Evolutionary conservation across 331 rosid species (phyloP).

Genomic region (Phaseolus coccineus): DNA sequence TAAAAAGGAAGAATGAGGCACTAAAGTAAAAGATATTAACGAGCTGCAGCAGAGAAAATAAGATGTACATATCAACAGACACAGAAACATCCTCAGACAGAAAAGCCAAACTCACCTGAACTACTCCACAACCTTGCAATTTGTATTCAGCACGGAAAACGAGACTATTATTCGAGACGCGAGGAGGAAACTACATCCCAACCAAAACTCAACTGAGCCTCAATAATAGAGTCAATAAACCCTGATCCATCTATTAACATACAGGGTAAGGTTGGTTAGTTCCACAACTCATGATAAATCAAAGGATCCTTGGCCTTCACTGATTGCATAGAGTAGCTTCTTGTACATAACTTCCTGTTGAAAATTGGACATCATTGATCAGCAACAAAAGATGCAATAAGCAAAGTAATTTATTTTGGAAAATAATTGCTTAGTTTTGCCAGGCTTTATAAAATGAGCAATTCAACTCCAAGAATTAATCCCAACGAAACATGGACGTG

Average conservation of each 20-base stretch:
- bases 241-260: constrained; percentile 49
- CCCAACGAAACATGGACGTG: neutral
- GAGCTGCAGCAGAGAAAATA: constrained; percentile 2
- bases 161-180: constrained; percentile 53
- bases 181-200: constrained; percentile 45
- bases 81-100: neutral
- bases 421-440: neutral
- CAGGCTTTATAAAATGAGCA: neutral
- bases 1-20: neutral
- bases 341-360: constrained; percentile 80
- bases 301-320: constrained; percentile 89
- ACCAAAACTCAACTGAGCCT: constrained; percentile 46
- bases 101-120: constrained; percentile 54
- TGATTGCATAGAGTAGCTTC: constrained; percentile 84
- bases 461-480: neutral
- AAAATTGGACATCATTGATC: constrained; percentile 25
- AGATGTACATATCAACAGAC: too few relatives aligned
- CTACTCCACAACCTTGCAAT: constrained; percentile 34
- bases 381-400: constrained; percentile 13
- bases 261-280: constrained; percentile 47
- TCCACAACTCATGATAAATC: constrained; percentile 79
- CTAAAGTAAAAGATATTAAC: neutral
- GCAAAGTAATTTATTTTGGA: neutral
- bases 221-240: constrained; percentile 28
- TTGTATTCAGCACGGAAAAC: constrained; percentile 35